phyloP scores from a whole-genome alignment of 768 basidiomycete species.

The Boletellus ananiceps region DNA sequence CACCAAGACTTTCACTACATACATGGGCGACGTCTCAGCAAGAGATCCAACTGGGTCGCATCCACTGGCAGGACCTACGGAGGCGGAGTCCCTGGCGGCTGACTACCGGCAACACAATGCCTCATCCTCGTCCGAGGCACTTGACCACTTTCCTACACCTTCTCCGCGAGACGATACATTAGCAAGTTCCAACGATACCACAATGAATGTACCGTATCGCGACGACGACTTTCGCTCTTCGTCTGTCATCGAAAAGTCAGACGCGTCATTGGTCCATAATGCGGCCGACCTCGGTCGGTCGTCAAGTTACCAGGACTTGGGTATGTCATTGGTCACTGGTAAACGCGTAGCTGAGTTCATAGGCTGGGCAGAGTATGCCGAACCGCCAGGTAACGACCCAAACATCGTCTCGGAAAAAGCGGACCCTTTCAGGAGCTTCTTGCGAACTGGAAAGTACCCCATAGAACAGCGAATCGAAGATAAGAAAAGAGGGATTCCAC shows the following conservation, averaged over 20 bases:
- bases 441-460: slow-evolving; percentile 53
- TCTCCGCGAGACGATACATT: slow-evolving; percentile 7
- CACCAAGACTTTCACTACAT: slow-evolving; percentile 16
- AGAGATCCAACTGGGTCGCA: slow-evolving; percentile 7
- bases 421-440: slow-evolving; percentile 37
- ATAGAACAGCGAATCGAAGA: slow-evolving; percentile 80
- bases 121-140: slow-evolving; percentile 14
- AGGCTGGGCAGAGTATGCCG: slow-evolving; percentile 54
- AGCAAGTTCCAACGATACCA: slow-evolving; percentile 3
- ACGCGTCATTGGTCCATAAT: slow-evolving; percentile 43
- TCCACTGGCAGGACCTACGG: slow-evolving; percentile 12
- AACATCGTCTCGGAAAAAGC: slow-evolving; percentile 37
- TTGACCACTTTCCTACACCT: slow-evolving; percentile 15
- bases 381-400: slow-evolving; percentile 37
- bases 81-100: slow-evolving; percentile 23
- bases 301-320: slow-evolving; percentile 49
- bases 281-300: slow-evolving; percentile 39
- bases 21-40: slow-evolving; percentile 19
- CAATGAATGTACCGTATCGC: slow-evolving; percentile 15
- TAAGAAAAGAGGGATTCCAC: slow-evolving; percentile 79
- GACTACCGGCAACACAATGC: slow-evolving; percentile 22
- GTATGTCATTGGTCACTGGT: slow-evolving; percentile 27
- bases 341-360: background rate
- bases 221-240: slow-evolving; percentile 19
- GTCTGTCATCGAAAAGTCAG: slow-evolving; percentile 19